Evolutionary conservation across 805 yeast species (phyloP).

Genomic region (Maudiozyma pseudohumilis): DNA sequence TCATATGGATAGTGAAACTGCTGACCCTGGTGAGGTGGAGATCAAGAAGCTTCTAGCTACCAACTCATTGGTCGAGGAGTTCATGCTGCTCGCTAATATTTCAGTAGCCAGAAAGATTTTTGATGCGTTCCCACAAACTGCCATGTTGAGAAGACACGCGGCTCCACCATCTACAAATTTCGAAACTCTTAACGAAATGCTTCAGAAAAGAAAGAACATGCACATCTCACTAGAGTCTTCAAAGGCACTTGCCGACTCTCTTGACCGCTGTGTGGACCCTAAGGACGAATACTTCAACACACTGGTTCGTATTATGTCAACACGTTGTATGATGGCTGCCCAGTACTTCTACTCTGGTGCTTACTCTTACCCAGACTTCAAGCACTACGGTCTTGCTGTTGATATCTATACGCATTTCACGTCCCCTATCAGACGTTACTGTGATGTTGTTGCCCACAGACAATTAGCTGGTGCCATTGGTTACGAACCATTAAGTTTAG

Average conservation of each 20-base stretch:
- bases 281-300: slow-evolving; percentile 88
- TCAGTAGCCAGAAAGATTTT: slow-evolving; percentile 89
- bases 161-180: slow-evolving; percentile 95
- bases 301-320: slow-evolving; percentile 87
- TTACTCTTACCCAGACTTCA: slow-evolving; percentile 80
- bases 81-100: slow-evolving; percentile 94
- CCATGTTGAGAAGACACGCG: slow-evolving; percentile 95
- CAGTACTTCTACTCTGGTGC: slow-evolving; percentile 92
- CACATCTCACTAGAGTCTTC: slow-evolving; percentile 74
- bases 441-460: slow-evolving; percentile 95
- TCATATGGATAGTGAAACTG: slow-evolving; percentile 92
- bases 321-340: slow-evolving; percentile 99
- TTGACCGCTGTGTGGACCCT: slow-evolving; percentile 78
- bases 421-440: slow-evolving; percentile 94
- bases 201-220: slow-evolving; percentile 70
- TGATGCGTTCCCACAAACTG: slow-evolving; percentile 93
- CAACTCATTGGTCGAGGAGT: slow-evolving; percentile 93
- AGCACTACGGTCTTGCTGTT: slow-evolving; percentile 94
- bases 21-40: slow-evolving; percentile 94
- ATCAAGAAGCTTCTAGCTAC: slow-evolving; percentile 81
- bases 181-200: slow-evolving; percentile 80
- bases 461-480: slow-evolving; percentile 98
- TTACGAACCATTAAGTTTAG: slow-evolving; percentile 71
- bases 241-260: slow-evolving; percentile 83
- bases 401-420: slow-evolving; percentile 98